phyloP scores from a whole-genome alignment of 495 filamentous ascomycete species.

The Aspergillus avenaceus region DNA sequence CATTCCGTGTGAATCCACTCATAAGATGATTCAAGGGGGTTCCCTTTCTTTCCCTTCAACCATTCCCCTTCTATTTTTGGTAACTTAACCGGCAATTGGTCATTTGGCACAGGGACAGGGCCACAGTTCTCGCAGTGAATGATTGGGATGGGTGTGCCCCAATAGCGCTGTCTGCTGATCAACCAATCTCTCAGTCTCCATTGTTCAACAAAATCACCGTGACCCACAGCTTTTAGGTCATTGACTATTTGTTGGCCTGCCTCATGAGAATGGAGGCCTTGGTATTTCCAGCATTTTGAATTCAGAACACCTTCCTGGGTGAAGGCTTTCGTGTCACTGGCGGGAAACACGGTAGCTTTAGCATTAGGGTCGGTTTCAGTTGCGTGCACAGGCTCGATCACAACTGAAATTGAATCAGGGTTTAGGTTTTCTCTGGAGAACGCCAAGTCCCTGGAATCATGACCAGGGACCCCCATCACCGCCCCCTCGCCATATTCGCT shows the following conservation, averaged over 20 bases:
- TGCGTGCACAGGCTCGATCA: slow-evolving; percentile 34
- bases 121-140: slow-evolving; percentile 79
- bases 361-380: slow-evolving; percentile 32
- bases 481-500: slow-evolving; percentile 84
- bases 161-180: slow-evolving; percentile 83
- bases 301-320: slow-evolving; percentile 44
- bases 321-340: slow-evolving; percentile 34
- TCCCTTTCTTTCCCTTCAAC: slow-evolving; percentile 67
- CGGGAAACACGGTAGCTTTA: slow-evolving; percentile 31
- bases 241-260: slow-evolving; percentile 58
- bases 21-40: slow-evolving; percentile 64
- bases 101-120: slow-evolving; percentile 68
- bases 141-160: slow-evolving; percentile 87
- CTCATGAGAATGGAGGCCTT: slow-evolving; percentile 55
- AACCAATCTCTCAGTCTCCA: slow-evolving; percentile 86
- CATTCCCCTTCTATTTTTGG: slow-evolving; percentile 66
- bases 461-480: slow-evolving; percentile 88
- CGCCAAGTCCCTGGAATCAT: slow-evolving; percentile 69
- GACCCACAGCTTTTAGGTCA: slow-evolving; percentile 46
- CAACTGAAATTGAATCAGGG: slow-evolving; percentile 46
- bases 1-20: slow-evolving; percentile 75
- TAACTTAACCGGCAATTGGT: slow-evolving; percentile 72
- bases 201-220: slow-evolving; percentile 56
- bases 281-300: slow-evolving; percentile 39
- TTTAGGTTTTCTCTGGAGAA: slow-evolving; percentile 73